Conservation (phyloP, 305 asterid species). For the Coffea humblotiana region DNA sequence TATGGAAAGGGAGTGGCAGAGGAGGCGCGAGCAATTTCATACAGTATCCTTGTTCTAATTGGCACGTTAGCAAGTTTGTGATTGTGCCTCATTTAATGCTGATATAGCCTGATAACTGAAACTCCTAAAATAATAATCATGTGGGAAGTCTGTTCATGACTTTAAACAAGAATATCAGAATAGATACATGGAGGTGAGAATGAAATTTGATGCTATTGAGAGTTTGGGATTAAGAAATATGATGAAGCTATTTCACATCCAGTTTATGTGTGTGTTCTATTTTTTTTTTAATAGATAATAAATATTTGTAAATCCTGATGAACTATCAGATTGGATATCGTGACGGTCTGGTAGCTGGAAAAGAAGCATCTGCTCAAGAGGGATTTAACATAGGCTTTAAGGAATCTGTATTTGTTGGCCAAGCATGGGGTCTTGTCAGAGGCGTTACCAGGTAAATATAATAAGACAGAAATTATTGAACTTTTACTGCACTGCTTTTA, state of each 20-base stretch:
- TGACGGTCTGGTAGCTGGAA: slow-evolving; percentile 81
- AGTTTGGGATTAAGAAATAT: neutral
- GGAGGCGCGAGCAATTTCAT: slow-evolving; percentile 61
- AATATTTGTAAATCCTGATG: slow-evolving; percentile 24
- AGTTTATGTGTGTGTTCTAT: neutral
- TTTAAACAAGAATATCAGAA: too few species aligned
- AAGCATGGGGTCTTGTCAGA: slow-evolving; percentile 72
- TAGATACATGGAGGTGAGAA: neutral
- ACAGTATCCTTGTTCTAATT: slow-evolving; percentile 44
- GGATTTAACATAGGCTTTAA: slow-evolving; percentile 79
- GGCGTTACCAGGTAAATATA: slow-evolving; percentile 65
- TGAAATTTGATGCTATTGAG: neutral
- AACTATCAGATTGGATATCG: slow-evolving; percentile 74
- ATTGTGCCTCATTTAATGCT: too few species aligned
- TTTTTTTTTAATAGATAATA: slow-evolving; percentile 9
- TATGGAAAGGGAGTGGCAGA: slow-evolving; percentile 79
- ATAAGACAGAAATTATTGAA: neutral
- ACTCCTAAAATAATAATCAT: too few species aligned
- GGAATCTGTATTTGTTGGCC: slow-evolving; percentile 60
- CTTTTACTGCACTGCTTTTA: too few species aligned
- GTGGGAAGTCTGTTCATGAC: too few species aligned
- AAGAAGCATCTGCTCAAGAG: slow-evolving; percentile 78
- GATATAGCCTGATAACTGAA: too few species aligned
- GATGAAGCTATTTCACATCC: neutral
- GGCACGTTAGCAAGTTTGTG: too few species aligned